Evolutionary conservation across 2,329 filamentous ascomycete genomes (phyloP).

Genomic region (Arthrobotrys entomopaga): DNA sequence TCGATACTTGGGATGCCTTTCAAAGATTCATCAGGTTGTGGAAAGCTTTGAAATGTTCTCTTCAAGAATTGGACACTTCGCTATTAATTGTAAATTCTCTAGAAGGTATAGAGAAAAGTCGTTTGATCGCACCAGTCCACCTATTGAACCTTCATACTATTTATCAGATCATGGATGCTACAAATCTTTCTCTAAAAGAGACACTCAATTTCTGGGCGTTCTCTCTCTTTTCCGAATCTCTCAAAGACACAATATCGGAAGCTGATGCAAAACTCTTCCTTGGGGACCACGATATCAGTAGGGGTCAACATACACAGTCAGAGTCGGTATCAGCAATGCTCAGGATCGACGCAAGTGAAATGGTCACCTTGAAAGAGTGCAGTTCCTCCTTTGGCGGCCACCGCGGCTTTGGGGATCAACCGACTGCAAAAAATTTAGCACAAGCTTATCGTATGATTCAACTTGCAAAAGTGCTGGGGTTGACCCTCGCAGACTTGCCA

Average conservation of each 20-base stretch:
- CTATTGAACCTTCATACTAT: neutral
- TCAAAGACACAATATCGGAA: neutral
- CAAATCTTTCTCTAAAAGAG: neutral
- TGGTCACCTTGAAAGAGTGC: neutral
- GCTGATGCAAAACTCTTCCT: neutral
- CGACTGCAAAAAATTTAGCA: neutral
- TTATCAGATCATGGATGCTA: neutral
- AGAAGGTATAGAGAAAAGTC: neutral
- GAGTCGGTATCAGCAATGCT: slow-evolving; percentile 1
- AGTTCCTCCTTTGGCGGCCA: neutral
- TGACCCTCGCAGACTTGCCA: neutral
- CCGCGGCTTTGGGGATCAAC: neutral
- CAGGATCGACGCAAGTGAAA: neutral
- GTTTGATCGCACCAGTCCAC: neutral
- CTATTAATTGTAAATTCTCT: slow-evolving; percentile 1
- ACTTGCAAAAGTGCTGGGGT: neutral
- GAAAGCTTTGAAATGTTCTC: slow-evolving; percentile 2
- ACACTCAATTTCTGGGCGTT: slow-evolving; percentile 12
- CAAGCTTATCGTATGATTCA: slow-evolving; percentile 1
- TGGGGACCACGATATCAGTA: slow-evolving; percentile 4
- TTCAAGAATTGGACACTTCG: slow-evolving; percentile 6
- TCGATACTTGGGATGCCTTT: neutral
- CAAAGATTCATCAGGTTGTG: slow-evolving; percentile 7
- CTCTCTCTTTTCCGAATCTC: neutral
- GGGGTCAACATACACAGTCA: neutral